These are phyloP conservation scores for Mycena polygramma DNA, from an alignment of 768 basidiomycete species.

Conservation along the genomic window DNA sequence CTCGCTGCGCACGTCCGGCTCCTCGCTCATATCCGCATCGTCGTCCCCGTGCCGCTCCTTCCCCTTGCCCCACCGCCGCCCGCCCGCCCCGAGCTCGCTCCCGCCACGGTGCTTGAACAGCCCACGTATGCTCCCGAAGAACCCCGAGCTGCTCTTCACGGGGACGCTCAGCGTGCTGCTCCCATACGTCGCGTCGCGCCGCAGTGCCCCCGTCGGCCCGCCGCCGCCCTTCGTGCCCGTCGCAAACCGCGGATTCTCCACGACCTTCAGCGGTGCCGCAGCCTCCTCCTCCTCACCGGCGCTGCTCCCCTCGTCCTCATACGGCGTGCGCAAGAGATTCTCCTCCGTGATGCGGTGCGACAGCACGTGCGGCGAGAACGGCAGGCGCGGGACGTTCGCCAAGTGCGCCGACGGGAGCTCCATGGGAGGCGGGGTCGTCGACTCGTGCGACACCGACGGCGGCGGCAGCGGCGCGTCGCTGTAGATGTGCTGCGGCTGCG, in stretches of 20 bases:
- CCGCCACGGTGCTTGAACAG: slow-evolving; percentile 52
- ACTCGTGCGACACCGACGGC: slow-evolving; percentile 30
- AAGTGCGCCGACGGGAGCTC: slow-evolving; percentile 47
- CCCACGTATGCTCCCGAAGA: slow-evolving; percentile 62
- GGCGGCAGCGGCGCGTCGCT: slow-evolving; percentile 33
- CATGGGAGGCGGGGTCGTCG: slow-evolving; percentile 21
- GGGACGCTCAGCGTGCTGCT: slow-evolving; percentile 37
- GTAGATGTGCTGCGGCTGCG: slow-evolving; percentile 41
- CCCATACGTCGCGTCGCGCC: slow-evolving; percentile 28
- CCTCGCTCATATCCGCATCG: slow-evolving; percentile 36
- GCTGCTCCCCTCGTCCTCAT: slow-evolving; percentile 45
- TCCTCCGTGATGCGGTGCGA: slow-evolving; percentile 52
- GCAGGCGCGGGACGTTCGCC: slow-evolving; percentile 47
- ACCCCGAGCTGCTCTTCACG: slow-evolving; percentile 38
- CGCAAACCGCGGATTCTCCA: slow-evolving; percentile 70
- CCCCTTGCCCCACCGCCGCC: slow-evolving; percentile 38
- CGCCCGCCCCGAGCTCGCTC: slow-evolving; percentile 20
- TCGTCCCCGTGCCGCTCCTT: slow-evolving; percentile 31
- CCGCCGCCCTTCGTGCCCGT: slow-evolving; percentile 23
- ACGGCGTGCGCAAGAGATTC: slow-evolving; percentile 34
- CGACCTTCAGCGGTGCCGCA: slow-evolving; percentile 53
- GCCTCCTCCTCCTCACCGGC: slow-evolving; percentile 50
- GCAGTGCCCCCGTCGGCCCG: slow-evolving; percentile 20
- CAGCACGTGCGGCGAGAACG: slow-evolving; percentile 42
- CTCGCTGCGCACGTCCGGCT: slow-evolving; percentile 32